Percentiles rank a stretch among this genome's conserved stretches.
Evolutionary conservation across 129 eudicot species (phyloP).

Genomic region (Centrapalus pauciflorus): DNA sequence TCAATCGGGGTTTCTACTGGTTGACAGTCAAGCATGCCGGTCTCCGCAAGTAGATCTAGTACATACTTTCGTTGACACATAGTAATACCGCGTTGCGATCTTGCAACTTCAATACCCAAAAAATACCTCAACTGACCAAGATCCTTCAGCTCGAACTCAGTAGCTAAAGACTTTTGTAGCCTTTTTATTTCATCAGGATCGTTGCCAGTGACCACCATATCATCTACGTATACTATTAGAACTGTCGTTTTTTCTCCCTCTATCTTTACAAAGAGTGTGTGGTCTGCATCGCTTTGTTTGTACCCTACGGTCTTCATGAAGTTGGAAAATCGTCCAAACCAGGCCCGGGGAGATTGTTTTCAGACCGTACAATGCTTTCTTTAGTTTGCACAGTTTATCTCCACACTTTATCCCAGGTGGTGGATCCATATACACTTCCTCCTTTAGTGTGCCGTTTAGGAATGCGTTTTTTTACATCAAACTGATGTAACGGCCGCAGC

Average conservation of each 20-base stretch:
- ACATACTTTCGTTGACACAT: neutral
- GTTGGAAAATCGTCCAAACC: constrained; percentile 1
- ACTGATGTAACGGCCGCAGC: too few species aligned
- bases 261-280: neutral
- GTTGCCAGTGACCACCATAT: neutral
- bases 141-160: neutral
- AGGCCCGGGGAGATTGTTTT: constrained; percentile 1
- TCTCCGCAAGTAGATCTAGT: neutral
- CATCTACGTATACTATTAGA: neutral
- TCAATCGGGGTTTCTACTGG: neutral
- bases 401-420: too few species aligned
- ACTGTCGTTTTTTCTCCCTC: neutral
- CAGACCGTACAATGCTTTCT: constrained; percentile 5
- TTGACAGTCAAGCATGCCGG: neutral
- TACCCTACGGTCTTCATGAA: neutral
- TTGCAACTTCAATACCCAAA: neutral
- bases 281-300: constrained; percentile 12
- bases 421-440: too few species aligned
- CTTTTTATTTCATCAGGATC: neutral
- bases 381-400: neutral
- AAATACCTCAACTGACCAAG: neutral
- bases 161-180: neutral
- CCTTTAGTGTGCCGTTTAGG: too few species aligned
- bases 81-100: neutral
- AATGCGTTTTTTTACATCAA: too few species aligned